Evolutionary conservation across 1,284 basidiomycete genomes (phyloP).

Genomic region (Leccinum fuscescens): DNA sequence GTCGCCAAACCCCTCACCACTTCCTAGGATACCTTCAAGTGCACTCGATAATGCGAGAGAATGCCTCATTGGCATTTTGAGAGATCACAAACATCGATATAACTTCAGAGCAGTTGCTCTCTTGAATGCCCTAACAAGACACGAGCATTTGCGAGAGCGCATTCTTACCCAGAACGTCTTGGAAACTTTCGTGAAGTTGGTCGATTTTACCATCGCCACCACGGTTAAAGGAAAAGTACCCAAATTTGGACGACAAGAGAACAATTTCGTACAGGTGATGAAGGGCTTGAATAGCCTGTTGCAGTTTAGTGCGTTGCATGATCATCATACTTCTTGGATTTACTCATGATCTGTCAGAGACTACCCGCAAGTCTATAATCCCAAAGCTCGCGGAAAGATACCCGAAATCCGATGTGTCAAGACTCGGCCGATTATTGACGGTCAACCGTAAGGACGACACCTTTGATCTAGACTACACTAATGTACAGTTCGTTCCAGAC

Average conservation of each 20-base stretch:
- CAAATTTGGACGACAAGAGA: not conserved
- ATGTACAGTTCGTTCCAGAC: not conserved
- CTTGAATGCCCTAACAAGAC: conserved; percentile 17
- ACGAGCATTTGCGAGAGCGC: conserved; percentile 9
- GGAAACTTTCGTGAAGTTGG: conserved; percentile 12
- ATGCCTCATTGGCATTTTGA: conserved; percentile 7
- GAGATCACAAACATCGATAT: conserved; percentile 14
- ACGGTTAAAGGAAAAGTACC: not conserved
- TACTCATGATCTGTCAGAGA: conserved; percentile 12
- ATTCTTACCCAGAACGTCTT: conserved; percentile 18
- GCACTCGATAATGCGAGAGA: conserved; percentile 7
- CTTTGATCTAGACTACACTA: not conserved
- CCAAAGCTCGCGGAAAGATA: conserved; percentile 9
- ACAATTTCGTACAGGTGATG: conserved; percentile 26
- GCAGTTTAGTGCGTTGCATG: conserved; percentile 17
- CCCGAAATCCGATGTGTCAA: not conserved
- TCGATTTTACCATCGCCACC: conserved; percentile 13
- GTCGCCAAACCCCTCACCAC: not conserved
- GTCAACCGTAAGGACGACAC: not conserved
- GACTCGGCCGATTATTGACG: conserved; percentile 20
- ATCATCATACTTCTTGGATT: not conserved
- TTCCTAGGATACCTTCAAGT: not conserved
- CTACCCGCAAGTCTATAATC: conserved; percentile 5
- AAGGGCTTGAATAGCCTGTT: conserved; percentile 21
- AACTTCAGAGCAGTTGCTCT: conserved; percentile 23